A percentile compares a stretch with the other conserved stretches of the same genome.
Evolutionary conservation across 2,329 filamentous ascomycete species (phyloP).

Genomic region (Ophiostoma ips): DNA sequence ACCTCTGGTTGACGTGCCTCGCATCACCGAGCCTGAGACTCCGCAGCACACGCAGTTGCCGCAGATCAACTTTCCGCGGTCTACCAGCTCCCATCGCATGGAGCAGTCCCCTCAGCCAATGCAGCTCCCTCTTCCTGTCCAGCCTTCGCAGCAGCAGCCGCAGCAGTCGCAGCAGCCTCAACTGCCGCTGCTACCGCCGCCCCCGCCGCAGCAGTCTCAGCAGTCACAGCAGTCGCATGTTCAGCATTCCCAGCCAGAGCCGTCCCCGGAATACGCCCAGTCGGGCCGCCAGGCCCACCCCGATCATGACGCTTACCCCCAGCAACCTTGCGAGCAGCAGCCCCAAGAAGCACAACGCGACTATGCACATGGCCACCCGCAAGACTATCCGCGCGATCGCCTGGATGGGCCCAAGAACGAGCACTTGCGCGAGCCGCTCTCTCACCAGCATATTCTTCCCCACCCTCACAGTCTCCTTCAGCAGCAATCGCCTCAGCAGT

Average conservation of each 20-base stretch:
- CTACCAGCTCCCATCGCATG: conserved; percentile 29
- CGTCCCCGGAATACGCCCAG: neutral
- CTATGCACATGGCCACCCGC: neutral
- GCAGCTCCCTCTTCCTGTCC: conserved; percentile 15
- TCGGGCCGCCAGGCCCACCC: neutral
- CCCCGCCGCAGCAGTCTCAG: conserved; percentile 16
- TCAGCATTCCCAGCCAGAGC: neutral
- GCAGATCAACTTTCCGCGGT: conserved; percentile 42
- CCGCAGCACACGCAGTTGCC: conserved; percentile 38
- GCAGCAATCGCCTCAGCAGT: conserved; percentile 5
- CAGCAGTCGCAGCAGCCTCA: conserved; percentile 15
- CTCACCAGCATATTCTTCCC: neutral
- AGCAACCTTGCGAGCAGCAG: conserved; percentile 2
- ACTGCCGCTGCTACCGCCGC: neutral
- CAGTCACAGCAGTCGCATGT: neutral
- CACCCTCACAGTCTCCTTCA: neutral
- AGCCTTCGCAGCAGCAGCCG: conserved; percentile 15
- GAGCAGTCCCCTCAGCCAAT: conserved; percentile 25
- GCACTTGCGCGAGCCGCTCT: neutral
- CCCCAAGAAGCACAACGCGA: neutral
- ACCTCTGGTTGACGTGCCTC: conserved; percentile 43
- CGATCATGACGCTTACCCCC: neutral
- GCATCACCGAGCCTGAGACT: conserved; percentile 38
- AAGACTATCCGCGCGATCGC: neutral
- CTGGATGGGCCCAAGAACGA: neutral